Conservation (phyloP, 176 grass and related monocot genomes). For the Puya raimondii region DNA sequence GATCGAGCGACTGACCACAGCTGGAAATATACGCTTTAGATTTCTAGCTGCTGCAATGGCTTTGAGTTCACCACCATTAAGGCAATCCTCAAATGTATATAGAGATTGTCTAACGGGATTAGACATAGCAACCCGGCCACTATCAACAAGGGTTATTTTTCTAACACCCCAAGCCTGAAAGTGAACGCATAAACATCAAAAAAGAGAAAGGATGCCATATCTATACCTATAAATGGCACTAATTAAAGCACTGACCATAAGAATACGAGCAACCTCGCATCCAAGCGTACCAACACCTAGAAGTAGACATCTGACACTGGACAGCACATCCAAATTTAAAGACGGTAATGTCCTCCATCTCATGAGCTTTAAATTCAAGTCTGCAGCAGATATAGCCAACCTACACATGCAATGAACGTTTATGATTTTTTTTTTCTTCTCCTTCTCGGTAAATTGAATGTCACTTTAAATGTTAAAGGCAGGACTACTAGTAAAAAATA, state of each 20-base stretch:
- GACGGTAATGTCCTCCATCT: slow-evolving; percentile 89
- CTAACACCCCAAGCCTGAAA: slow-evolving; percentile 89
- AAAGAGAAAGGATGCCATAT: background rate
- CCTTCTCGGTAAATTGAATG: background rate
- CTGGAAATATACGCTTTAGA: slow-evolving; percentile 73
- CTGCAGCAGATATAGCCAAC: slow-evolving; percentile 49
- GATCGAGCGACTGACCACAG: slow-evolving; percentile 45
- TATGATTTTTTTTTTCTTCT: slow-evolving; percentile 1
- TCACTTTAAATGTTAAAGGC: background rate
- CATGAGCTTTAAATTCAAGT: slow-evolving; percentile 97
- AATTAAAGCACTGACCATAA: slow-evolving; percentile 49
- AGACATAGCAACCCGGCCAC: slow-evolving; percentile 46
- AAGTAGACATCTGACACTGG: slow-evolving; percentile 45
- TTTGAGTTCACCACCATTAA: slow-evolving; percentile 63
- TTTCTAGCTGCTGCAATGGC: slow-evolving; percentile 54
- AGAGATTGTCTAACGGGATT: slow-evolving; percentile 83
- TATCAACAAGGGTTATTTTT: slow-evolving; percentile 72
- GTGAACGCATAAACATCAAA: slow-evolving; percentile 13
- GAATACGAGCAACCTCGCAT: slow-evolving; percentile 88
- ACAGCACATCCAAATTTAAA: slow-evolving; percentile 50
- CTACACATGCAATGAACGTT: slow-evolving; percentile 34
- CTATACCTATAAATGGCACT: background rate
- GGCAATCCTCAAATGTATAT: slow-evolving; percentile 66
- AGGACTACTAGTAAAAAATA: slow-evolving; percentile 2
- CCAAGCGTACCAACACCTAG: slow-evolving; percentile 84